phyloP scores from a whole-genome alignment of 495 filamentous ascomycete genomes.

The Talaromyces liani region DNA sequence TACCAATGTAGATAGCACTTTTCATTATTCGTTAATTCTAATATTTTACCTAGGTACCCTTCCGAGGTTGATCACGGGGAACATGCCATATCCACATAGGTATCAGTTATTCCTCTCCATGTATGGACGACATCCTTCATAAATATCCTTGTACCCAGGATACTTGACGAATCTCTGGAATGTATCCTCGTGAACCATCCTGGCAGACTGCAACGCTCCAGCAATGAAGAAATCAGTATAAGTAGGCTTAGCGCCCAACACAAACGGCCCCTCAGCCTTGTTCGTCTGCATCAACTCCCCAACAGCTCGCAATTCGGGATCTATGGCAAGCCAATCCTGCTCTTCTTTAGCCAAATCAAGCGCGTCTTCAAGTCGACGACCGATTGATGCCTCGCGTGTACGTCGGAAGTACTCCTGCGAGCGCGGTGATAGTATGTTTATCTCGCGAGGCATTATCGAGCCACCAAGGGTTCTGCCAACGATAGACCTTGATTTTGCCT shows the following conservation, averaged over 20 bases:
- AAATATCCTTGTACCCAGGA: constrained; percentile 24
- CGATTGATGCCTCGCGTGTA: constrained; percentile 27
- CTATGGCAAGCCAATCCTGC: constrained; percentile 19
- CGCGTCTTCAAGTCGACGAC: constrained; percentile 26
- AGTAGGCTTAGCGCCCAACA: constrained; percentile 23
- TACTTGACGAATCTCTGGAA: constrained; percentile 23
- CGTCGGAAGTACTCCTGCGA: constrained; percentile 31
- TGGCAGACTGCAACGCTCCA: constrained; percentile 25
- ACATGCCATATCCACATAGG: too few species aligned
- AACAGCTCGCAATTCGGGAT: constrained; percentile 16
- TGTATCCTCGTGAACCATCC: constrained; percentile 26
- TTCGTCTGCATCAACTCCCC: constrained; percentile 25
- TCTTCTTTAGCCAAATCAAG: constrained; percentile 26
- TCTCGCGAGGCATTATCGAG: constrained; percentile 28
- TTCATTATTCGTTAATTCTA: neutral
- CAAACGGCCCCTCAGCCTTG: constrained; percentile 29
- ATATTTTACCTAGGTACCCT: neutral
- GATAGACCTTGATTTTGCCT: constrained; percentile 20
- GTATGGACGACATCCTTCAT: constrained; percentile 28
- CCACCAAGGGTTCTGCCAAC: constrained; percentile 16
- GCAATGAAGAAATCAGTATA: constrained; percentile 34
- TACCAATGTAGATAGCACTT: neutral
- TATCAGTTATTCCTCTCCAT: constrained; percentile 29
- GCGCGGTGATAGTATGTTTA: constrained; percentile 30
- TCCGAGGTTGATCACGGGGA: too few species aligned